Base-by-base conservation (phyloP, 2,329 filamentous ascomycete species). In the Clonostachys chloroleuca region DNA sequence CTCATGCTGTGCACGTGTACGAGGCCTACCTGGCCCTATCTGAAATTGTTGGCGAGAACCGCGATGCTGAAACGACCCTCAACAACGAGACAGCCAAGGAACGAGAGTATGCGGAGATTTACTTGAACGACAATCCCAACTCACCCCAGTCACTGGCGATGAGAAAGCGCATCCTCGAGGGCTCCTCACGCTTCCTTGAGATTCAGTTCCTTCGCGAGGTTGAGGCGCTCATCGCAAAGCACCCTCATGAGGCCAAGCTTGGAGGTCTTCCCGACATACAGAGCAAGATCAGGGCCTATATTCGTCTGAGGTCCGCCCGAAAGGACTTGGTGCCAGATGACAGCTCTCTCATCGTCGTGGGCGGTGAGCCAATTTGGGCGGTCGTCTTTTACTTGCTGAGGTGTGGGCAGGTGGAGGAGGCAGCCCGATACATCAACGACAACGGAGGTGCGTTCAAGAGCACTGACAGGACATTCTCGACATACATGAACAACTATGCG, bases 241-340 rank as follows among this genome's bases (percentile, higher is more conserved):
- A 94, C 61, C 91, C 92, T 3, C 83, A 86, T 47, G 92, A 96
- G 61, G 92, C 94, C 33, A 89, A 89, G 60, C 79, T 96, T 40
- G 94, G 94, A 50, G 94, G 94, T 53, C 81, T 91, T 39, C 94
- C 94, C 2, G 90, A 92, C 47, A 81, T 90, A 18, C 79, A 92
- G 54, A 95, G 89, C 73, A 95, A 95, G 69, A 86, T 96, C 60
- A 89, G 89, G 60, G 94, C 90, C 8, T 99, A 92, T 61, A 89
- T 99, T 56, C 84, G 92, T 43, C 77, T 96, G 49, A 84, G 89
- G 51, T 81, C 85, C 40, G 78, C 81, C 2, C 83, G 90, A 49
- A 95, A 92, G 66, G 90, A 95, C 59, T 78, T 97, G 40, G 88
- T 87, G 3, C 83, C 86, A 3, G 89, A 95, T 60, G 89, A 86